These are phyloP conservation scores for Mycena epipterygia DNA, from an alignment of 768 basidiomycete genomes.

Conservation along the genomic window DNA sequence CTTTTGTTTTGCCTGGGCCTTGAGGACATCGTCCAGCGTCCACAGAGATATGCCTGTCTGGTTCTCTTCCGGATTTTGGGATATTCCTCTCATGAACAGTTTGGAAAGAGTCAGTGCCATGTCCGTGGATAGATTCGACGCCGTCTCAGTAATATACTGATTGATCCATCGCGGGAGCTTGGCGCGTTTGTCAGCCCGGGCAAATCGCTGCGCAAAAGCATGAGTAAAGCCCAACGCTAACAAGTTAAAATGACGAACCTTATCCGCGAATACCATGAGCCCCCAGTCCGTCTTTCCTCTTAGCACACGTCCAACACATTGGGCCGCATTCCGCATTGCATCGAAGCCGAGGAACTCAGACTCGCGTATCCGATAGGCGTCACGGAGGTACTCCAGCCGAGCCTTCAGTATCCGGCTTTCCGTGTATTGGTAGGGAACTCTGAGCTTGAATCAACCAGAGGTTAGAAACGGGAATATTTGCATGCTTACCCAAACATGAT, in stretches of 20 bases:
- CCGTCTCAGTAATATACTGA: slow-evolving; percentile 98
- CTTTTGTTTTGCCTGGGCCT: slow-evolving; percentile 86
- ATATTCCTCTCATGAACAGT: slow-evolving; percentile 98
- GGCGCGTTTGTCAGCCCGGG: slow-evolving; percentile 91
- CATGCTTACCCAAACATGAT: slow-evolving; percentile 95
- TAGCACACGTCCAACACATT: slow-evolving; percentile 97
- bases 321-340: slow-evolving; percentile 99
- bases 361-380: slow-evolving; percentile 97
- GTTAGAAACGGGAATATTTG: neutral
- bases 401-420: slow-evolving; percentile 98
- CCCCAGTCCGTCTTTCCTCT: slow-evolving; percentile 99
- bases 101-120: slow-evolving; percentile 97
- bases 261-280: slow-evolving; percentile 99
- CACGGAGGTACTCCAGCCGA: slow-evolving; percentile 96
- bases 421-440: slow-evolving; percentile 97
- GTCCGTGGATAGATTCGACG: slow-evolving; percentile 97
- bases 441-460: slow-evolving; percentile 47
- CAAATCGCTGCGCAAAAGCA: slow-evolving; percentile 77
- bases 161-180: slow-evolving; percentile 99
- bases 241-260: slow-evolving; percentile 64
- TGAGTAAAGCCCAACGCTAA: neutral
- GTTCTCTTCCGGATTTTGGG: slow-evolving; percentile 97
- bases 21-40: slow-evolving; percentile 93
- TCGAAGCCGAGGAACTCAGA: slow-evolving; percentile 99
- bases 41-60: slow-evolving; percentile 95